Evolutionary conservation across 1,284 basidiomycete genomes (phyloP).

Genomic region (Lentinula novae-zelandiae): DNA sequence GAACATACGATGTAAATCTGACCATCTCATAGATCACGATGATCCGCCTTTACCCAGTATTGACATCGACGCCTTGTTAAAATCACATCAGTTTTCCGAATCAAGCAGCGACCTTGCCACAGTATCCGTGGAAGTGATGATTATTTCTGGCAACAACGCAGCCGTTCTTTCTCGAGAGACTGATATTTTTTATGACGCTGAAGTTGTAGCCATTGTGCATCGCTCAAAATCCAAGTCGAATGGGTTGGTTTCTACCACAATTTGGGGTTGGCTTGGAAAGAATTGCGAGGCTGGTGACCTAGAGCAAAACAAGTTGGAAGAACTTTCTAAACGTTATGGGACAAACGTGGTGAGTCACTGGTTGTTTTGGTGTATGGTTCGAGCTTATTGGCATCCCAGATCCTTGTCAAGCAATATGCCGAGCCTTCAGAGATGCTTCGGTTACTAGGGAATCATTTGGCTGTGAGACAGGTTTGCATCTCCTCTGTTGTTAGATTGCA

Average conservation of each 20-base stretch:
- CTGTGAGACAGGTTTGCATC: conserved; percentile 56
- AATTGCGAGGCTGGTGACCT: conserved; percentile 45
- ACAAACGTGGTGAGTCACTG: conserved; percentile 47
- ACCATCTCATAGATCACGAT: conserved; percentile 28
- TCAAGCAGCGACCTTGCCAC: conserved; percentile 42
- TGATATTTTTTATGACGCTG: conserved; percentile 68
- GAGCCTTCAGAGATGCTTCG: conserved; percentile 62
- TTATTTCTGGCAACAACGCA: conserved; percentile 47
- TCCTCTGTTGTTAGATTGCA: background rate
- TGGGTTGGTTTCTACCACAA: conserved; percentile 62
- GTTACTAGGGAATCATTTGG: conserved; percentile 61
- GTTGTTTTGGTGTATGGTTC: background rate
- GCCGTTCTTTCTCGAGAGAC: conserved; percentile 37
- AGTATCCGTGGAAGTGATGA: conserved; percentile 69
- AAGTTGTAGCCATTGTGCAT: conserved; percentile 64
- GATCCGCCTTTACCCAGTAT: conserved; percentile 47
- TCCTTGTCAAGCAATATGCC: conserved; percentile 48
- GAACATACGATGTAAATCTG: background rate
- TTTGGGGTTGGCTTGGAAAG: conserved; percentile 74
- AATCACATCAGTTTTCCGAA: conserved; percentile 22
- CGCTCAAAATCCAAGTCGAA: conserved; percentile 58
- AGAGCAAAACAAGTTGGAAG: conserved; percentile 62
- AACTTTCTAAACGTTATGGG: conserved; percentile 68
- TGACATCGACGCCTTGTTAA: conserved; percentile 45
- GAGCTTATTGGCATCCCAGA: conserved; percentile 29